phyloP scores from a whole-genome alignment of 306 rosid genomes.

The Trichosanthes cucumerina region DNA sequence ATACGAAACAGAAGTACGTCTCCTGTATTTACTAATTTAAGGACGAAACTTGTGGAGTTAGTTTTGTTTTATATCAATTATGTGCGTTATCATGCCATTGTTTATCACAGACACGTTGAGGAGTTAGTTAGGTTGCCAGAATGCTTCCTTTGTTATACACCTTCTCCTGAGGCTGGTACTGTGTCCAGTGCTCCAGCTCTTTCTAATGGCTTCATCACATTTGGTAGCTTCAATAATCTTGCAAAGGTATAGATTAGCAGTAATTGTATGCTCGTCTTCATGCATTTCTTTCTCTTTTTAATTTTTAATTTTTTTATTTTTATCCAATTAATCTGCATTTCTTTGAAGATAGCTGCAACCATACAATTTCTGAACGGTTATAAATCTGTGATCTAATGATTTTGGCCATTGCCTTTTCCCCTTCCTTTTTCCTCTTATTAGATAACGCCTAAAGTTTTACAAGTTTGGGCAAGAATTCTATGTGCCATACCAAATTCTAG shows the following conservation, averaged over 20 bases:
- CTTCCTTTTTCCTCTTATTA: constrained; percentile 13
- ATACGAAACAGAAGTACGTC: constrained; percentile 78
- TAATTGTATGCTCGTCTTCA: constrained; percentile 1
- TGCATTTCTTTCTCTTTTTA: neutral
- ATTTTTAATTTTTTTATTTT: neutral
- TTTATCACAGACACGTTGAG: constrained; percentile 73
- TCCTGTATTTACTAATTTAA: constrained; percentile 9
- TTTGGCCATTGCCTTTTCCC: neutral
- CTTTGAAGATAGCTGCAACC: neutral
- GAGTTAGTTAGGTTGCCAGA: constrained; percentile 80
- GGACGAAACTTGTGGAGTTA: neutral
- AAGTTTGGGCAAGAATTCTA: constrained; percentile 95
- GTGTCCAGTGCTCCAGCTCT: constrained; percentile 83
- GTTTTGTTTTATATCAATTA: neutral
- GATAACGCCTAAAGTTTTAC: constrained; percentile 92
- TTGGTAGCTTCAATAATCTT: constrained; percentile 97
- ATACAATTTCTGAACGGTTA: neutral
- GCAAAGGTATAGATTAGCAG: constrained; percentile 62
- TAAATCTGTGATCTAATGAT: neutral
- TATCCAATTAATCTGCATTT: neutral
- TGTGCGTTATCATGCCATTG: neutral
- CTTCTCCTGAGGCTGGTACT: constrained; percentile 94
- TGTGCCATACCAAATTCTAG: constrained; percentile 91
- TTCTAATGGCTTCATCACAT: constrained; percentile 87
- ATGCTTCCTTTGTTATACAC: constrained; percentile 89